Evolutionary conservation across 2,329 filamentous ascomycete genomes (phyloP), one percentile per base, ranked within the genome.

Genomic region (Pseudocercospora vitis): DNA sequence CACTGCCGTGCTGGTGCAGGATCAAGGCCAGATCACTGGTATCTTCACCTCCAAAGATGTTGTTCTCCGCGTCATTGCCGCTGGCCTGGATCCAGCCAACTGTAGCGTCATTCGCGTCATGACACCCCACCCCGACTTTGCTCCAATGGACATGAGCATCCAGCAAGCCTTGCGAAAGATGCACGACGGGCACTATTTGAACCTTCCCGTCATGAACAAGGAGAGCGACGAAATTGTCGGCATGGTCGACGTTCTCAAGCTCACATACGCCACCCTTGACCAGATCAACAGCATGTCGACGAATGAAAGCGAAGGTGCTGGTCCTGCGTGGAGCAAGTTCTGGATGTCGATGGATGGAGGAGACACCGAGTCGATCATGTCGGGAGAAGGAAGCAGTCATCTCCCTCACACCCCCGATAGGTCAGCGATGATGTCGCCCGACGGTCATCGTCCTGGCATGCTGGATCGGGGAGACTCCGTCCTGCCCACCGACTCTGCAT

Each of bases 21-120:
- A 99, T 71, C 90, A 96, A 73, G 91, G 92, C 50, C 89, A 91
- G 37, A 97, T 99, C 69, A 99, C 94, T 50, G 94, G 94, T 75
- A 99, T 99, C 70, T 99, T 99, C 72, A 99, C 94, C 55, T 97
- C 94, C 78, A 99, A 99, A 78, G 94, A 99, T 75, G 92, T 99
- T 47, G 94, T 99, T 55, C 81, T 99, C 54, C 90, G 94, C 73
- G 94, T 99, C 56, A 99, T 99, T 75, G 94, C 94, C 50, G 94
- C 94, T 46, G 94, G 94, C 14, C 81, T 99, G 55, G 94, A 99
- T 72, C 94, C 94, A 40, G 81, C 85, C 56, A 97, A 87, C 68
- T 99, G 94, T 81, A 97, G 92, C 71, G 94, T 99, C 57, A 92
- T 99, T 61, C 87, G 94, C 65, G 94, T 99, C 63, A 99, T 99